phyloP scores from a whole-genome alignment of 306 rosid species.

The Styphnolobium japonicum region DNA sequence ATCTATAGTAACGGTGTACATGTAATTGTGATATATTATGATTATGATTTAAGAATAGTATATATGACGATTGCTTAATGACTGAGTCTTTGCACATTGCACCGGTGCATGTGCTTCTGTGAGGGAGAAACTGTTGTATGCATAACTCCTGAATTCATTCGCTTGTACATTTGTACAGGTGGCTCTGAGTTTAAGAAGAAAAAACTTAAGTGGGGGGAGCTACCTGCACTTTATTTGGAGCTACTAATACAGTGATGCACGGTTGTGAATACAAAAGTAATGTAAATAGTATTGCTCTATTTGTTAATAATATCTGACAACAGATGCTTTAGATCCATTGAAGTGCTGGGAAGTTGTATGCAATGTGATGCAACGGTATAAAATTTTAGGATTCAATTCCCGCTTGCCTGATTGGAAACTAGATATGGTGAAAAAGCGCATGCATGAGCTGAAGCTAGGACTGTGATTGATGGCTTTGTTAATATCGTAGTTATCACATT shows the following conservation, averaged over 20 bases:
- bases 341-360: neutral
- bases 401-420: neutral
- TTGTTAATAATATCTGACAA: neutral
- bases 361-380: neutral
- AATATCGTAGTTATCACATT: neutral
- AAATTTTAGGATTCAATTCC: neutral
- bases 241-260: neutral
- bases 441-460: neutral
- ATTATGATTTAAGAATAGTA: neutral
- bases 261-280: neutral
- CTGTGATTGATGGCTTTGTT: neutral
- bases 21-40: conserved; percentile 22
- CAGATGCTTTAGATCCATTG: neutral
- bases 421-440: neutral
- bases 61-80: neutral
- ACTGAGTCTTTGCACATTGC: neutral
- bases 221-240: neutral
- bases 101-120: neutral
- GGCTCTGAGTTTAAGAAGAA: neutral
- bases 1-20: conserved; percentile 5
- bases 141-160: neutral
- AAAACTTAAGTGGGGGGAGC: neutral
- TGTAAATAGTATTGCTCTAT: neutral
- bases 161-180: neutral
- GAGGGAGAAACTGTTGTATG: neutral